These are phyloP conservation scores for Austroboletus sp. DNA, from an alignment of 1,284 basidiomycete species.

Conservation along the genomic window DNA sequence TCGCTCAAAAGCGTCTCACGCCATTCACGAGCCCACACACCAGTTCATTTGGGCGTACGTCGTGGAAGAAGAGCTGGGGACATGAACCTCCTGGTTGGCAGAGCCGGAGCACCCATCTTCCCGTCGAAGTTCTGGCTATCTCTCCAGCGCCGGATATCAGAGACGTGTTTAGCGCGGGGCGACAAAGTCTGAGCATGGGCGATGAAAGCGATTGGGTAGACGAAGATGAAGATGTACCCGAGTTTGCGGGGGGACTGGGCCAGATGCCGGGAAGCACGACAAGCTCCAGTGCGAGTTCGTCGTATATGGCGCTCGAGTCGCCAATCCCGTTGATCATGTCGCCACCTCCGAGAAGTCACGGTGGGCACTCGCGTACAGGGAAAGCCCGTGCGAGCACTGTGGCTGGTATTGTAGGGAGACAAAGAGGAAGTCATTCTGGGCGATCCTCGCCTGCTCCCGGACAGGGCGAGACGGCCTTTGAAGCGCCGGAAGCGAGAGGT, in stretches of 20 bases:
- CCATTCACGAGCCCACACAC: slow-evolving; percentile 53
- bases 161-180: slow-evolving; percentile 64
- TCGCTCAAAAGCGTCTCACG: slow-evolving; percentile 67
- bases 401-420: slow-evolving; percentile 20
- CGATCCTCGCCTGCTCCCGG: slow-evolving; percentile 51
- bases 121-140: slow-evolving; percentile 65
- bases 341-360: slow-evolving; percentile 38
- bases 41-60: slow-evolving; percentile 55
- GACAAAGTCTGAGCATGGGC: slow-evolving; percentile 52
- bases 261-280: slow-evolving; percentile 49
- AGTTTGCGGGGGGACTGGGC: slow-evolving; percentile 72
- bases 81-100: slow-evolving; percentile 79
- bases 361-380: slow-evolving; percentile 20
- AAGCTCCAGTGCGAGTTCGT: slow-evolving; percentile 22
- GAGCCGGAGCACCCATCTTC: slow-evolving; percentile 58
- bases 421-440: slow-evolving; percentile 52
- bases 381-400: slow-evolving; percentile 22
- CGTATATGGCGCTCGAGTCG: slow-evolving; percentile 25
- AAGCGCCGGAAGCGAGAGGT: slow-evolving; percentile 40
- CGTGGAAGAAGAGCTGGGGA: slow-evolving; percentile 84
- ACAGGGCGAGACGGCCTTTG: slow-evolving; percentile 40
- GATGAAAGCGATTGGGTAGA: slow-evolving; percentile 82
- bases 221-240: slow-evolving; percentile 68
- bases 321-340: slow-evolving; percentile 35
- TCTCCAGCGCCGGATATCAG: slow-evolving; percentile 58